These are phyloP conservation scores for Macadamia tetraphylla DNA, from an alignment of 164 flowering plant genomes.

Conservation along the genomic window DNA sequence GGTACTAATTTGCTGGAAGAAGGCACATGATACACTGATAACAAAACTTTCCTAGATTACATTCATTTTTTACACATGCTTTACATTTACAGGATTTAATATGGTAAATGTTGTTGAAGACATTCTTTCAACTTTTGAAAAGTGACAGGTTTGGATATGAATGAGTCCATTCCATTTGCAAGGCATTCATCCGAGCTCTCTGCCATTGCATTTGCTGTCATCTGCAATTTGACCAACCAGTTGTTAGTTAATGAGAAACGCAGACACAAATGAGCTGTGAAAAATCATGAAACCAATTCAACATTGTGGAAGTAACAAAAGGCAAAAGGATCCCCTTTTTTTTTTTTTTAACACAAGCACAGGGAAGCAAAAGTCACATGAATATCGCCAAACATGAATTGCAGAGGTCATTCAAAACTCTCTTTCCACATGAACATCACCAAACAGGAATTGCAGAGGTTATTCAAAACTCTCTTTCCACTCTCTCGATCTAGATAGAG, in stretches of 20 bases:
- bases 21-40: slow-evolving; percentile 33
- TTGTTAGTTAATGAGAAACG: not conserved
- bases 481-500: too few species aligned
- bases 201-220: slow-evolving; percentile 86
- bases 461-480: too few species aligned
- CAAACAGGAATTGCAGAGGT: too few species aligned
- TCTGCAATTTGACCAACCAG: slow-evolving; percentile 45
- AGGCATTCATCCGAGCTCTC: slow-evolving; percentile 91
- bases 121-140: slow-evolving; percentile 73
- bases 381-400: too few species aligned
- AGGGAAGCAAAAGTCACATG: too few species aligned
- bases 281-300: too few species aligned
- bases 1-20: not conserved
- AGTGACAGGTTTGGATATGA: slow-evolving; percentile 87
- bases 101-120: slow-evolving; percentile 49
- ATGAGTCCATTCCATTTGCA: slow-evolving; percentile 95
- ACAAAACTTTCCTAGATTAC: slow-evolving; percentile 72
- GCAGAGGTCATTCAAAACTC: too few species aligned
- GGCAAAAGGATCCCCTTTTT: too few species aligned
- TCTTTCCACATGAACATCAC: too few species aligned
- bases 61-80: slow-evolving; percentile 29
- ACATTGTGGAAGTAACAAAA: too few species aligned
- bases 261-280: not conserved
- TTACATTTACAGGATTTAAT: slow-evolving; percentile 32
- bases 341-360: too few species aligned